These are phyloP conservation scores for Drechslerella dactyloides DNA, from an alignment of 2,329 filamentous ascomycete species.

Conservation along the genomic window DNA sequence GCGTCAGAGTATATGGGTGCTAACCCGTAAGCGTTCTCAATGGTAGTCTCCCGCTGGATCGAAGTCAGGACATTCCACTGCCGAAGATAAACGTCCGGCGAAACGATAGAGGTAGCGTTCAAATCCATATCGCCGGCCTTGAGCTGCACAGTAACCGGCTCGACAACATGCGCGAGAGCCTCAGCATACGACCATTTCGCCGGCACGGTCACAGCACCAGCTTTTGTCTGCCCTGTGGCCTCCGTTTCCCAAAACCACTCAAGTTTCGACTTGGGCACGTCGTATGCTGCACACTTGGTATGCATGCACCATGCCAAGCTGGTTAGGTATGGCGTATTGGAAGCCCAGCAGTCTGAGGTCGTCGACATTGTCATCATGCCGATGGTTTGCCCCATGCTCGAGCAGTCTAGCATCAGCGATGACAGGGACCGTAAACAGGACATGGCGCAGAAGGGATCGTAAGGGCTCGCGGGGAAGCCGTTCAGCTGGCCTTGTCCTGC, in stretches of 20 bases:
- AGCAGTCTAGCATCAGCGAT: conserved; percentile 16
- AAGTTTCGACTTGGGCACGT: conserved; percentile 51
- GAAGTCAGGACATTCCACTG: conserved; percentile 16
- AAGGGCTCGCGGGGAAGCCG: conserved; percentile 18
- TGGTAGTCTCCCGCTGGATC: conserved; percentile 12
- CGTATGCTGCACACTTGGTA: conserved; percentile 51
- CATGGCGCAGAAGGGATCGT: conserved; percentile 26
- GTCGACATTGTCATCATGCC: conserved; percentile 35
- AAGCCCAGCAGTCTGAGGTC: conserved; percentile 50
- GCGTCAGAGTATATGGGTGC: neutral
- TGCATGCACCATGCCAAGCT: conserved; percentile 56
- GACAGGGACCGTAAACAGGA: conserved; percentile 7
- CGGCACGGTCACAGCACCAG: conserved; percentile 41
- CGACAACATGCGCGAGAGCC: conserved; percentile 46
- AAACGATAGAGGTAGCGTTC: conserved; percentile 52
- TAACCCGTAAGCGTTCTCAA: conserved; percentile 52
- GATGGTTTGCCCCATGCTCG: conserved; percentile 10
- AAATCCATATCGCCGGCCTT: conserved; percentile 40
- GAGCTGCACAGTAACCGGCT: conserved; percentile 29
- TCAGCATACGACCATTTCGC: conserved; percentile 55
- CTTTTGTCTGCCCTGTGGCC: conserved; percentile 47
- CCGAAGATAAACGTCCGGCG: conserved; percentile 20
- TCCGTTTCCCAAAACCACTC: conserved; percentile 55
- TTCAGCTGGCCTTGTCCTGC: conserved; percentile 9
- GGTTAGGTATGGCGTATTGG: conserved; percentile 53